Base-by-base conservation (phyloP, 2,329 filamentous ascomycete species). In the Scedosporium minutisporum region DNA sequence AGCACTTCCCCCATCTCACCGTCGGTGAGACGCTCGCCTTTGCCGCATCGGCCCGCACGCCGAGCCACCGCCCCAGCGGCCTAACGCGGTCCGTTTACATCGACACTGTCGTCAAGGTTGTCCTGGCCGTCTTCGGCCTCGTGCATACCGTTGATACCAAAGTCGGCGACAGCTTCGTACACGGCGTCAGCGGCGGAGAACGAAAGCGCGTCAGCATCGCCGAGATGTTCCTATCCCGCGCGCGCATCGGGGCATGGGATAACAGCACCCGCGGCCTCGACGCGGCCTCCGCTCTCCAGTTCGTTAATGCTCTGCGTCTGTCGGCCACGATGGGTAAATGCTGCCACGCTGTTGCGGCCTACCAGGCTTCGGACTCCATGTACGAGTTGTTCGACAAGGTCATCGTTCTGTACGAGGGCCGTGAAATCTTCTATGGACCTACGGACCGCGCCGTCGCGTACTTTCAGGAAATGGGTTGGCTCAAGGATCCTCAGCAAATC, bases 51-150 rank as follows among this genome's bases (percentile, higher is more conserved):
- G 90, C 87, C 29, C 96, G 96, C 75, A 87, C 90, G 14, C 91
- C 93, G 4, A 87, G 88, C 16, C 92, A 93, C 73, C 81, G 91
- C 58, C 89, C 90, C 0, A 83, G 81, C 3, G 90, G 90, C 25
- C 82, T 93, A 67, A 86, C 83, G 48, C 88, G 89, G 71, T 72
- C 76, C 5, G 86, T 89, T 14, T 93, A 93, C 78, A 93, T 92
- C 76, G 81, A 88, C 57, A 85, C 86, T 67, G 86, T 96, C 63
- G 80, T 93, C 65, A 81, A 85, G n/a, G 83, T 88, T 69, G 79
- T 96, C 64, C 79, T 96, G 60, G 91, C 90, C 70, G 93, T 96
- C 89, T 96, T 96, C 80, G 95, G 93, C 71, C 96, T 96, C 62
- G 89, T 92, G 72, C 91, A 96, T 73, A 96, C 91, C 0, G 82